phyloP scores from a whole-genome alignment of 352 stramenopile genomes.

The Pythium brachiatum region DNA sequence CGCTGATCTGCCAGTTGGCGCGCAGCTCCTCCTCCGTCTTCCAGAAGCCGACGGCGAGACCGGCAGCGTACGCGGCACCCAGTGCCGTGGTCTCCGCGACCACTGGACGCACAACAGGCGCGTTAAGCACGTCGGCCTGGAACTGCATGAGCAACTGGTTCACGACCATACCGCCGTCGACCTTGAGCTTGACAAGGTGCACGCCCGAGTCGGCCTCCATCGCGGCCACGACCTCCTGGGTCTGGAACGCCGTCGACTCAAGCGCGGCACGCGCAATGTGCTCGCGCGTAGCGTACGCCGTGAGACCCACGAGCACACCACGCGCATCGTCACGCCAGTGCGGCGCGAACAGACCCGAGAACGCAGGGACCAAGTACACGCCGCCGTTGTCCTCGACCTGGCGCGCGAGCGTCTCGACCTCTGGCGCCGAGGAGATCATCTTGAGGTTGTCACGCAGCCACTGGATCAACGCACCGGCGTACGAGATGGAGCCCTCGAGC shows the following conservation, averaged over 20 bases:
- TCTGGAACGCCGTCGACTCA: slow-evolving; percentile 96
- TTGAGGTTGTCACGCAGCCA: slow-evolving; percentile 98
- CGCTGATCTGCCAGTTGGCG: slow-evolving; percentile 75
- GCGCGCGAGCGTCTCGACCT: slow-evolving; percentile 89
- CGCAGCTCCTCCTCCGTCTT: slow-evolving; percentile 84
- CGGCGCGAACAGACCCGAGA: slow-evolving; percentile 96
- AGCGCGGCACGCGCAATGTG: slow-evolving; percentile 96
- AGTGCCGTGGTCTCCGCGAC: slow-evolving; percentile 97
- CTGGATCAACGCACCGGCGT: slow-evolving; percentile 96
- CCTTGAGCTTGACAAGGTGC: slow-evolving; percentile 90
- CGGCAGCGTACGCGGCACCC: slow-evolving; percentile 96
- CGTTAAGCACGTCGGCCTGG: slow-evolving; percentile 95
- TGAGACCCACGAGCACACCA: slow-evolving; percentile 96
- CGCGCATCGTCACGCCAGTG: slow-evolving; percentile 97
- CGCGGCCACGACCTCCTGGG: slow-evolving; percentile 91
- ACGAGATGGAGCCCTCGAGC: slow-evolving; percentile 96
- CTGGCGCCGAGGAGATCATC: slow-evolving; percentile 88
- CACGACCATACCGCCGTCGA: slow-evolving; percentile 97
- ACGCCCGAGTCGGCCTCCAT: slow-evolving; percentile 93
- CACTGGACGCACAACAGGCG: slow-evolving; percentile 90
- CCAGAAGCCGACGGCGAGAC: slow-evolving; percentile 96
- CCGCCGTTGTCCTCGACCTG: slow-evolving; percentile 92
- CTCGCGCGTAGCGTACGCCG: slow-evolving; percentile 92
- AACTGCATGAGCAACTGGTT: slow-evolving; percentile 99
- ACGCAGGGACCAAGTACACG: slow-evolving; percentile 98